These are phyloP conservation scores for Pyrenopolyporus hunteri DNA, from an alignment of 495 filamentous ascomycete genomes.

Conservation along the genomic window DNA sequence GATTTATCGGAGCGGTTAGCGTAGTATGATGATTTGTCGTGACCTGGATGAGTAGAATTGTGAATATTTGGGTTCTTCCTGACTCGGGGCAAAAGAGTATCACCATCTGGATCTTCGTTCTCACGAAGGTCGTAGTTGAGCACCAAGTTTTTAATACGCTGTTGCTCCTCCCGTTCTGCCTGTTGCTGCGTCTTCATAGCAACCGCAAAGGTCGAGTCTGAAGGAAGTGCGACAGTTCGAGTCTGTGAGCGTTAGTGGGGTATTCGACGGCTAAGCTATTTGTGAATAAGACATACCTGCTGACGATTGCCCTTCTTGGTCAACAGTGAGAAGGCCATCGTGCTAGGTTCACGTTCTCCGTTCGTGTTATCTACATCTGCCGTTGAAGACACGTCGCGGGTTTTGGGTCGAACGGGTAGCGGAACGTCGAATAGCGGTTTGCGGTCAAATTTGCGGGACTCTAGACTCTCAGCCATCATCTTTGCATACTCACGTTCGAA, in stretches of 20 bases:
- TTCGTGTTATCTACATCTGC: slow-evolving; percentile 59
- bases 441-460: slow-evolving; percentile 91
- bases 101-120: slow-evolving; percentile 76
- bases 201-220: slow-evolving; percentile 91
- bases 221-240: slow-evolving; percentile 90
- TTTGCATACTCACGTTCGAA: slow-evolving; percentile 98
- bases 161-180: slow-evolving; percentile 93
- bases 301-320: slow-evolving; percentile 96
- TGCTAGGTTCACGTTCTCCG: slow-evolving; percentile 48
- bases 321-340: slow-evolving; percentile 93
- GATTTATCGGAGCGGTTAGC: slow-evolving; percentile 68
- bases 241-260: slow-evolving; percentile 63
- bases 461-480: slow-evolving; percentile 97
- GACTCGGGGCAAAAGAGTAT: slow-evolving; percentile 52
- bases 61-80: slow-evolving; percentile 54
- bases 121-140: slow-evolving; percentile 92
- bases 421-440: slow-evolving; percentile 94
- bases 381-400: slow-evolving; percentile 58
- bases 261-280: background rate
- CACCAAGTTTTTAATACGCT: slow-evolving; percentile 96
- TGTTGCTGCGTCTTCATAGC: slow-evolving; percentile 95
- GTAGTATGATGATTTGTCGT: slow-evolving; percentile 57
- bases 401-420: slow-evolving; percentile 80
- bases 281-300: slow-evolving; percentile 63
- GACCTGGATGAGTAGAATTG: slow-evolving; percentile 46